Percentiles rank a stretch among this genome's conserved stretches.
phyloP scores from a whole-genome alignment of 441 rosid genomes.

The Cnidoscolus chayamansa region DNA sequence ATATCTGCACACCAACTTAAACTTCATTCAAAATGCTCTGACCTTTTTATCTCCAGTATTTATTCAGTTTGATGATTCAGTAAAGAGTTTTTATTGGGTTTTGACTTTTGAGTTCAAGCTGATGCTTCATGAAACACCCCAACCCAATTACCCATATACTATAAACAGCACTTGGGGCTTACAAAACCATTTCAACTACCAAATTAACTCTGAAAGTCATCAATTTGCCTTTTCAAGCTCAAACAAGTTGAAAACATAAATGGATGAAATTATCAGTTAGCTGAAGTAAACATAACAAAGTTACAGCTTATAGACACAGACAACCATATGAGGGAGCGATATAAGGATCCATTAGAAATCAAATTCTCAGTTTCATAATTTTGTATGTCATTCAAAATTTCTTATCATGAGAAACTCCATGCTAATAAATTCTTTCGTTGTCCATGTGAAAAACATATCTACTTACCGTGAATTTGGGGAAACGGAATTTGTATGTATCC shows the following conservation, averaged over 20 bases:
- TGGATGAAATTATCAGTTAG: background rate
- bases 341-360: background rate
- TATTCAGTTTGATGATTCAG: no score
- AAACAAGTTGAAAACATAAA: background rate
- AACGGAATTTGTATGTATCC: slow-evolving; percentile 74
- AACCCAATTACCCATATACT: background rate
- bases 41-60: background rate
- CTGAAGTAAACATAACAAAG: background rate
- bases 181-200: background rate
- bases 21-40: background rate
- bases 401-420: background rate
- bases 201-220: background rate
- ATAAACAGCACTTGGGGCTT: background rate
- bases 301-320: no score
- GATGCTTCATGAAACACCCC: background rate
- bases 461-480: slow-evolving; percentile 98
- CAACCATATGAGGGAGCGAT: background rate
- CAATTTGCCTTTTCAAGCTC: background rate
- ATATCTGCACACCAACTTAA: background rate
- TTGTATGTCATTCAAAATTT: background rate
- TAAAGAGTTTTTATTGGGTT: background rate
- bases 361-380: background rate
- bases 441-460: background rate
- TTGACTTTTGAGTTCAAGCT: background rate
- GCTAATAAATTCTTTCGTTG: no score